Evolutionary conservation across 352 stramenopile genomes (phyloP), one percentile per base, ranked within the genome.

Genomic region (Globisporangium splendens): DNA sequence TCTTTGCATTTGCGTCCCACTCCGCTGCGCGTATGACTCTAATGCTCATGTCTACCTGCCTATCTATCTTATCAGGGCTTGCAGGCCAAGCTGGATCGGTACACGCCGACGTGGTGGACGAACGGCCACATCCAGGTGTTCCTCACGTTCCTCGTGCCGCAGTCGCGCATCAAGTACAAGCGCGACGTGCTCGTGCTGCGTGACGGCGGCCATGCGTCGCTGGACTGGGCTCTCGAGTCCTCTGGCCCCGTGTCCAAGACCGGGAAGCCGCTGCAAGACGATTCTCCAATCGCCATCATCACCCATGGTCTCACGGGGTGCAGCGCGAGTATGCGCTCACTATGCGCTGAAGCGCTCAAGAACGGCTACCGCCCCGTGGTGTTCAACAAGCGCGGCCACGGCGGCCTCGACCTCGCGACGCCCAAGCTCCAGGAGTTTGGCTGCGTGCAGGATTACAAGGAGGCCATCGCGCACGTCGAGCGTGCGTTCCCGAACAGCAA

Each of bases 311-410:
- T 91, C 49, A 88, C 84, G 0, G 77, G 83, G 17, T 86, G 79
- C 64, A 89, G 77, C 58, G 49, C 63, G 28, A 81, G 61, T 54
- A 89, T 88, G 78, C 70, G 73, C 7, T 82, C 72, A 43, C 66
- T 89, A 8, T 90, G 79, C 61, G 75, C 77, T 8, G 79, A 88
- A 47, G 83, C 83, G 14, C 54, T 89, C 22, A 22, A 48, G 2
- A 65, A 75, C 24, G 84, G 84, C 8, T 92, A 89, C 66, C 78
- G 84, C 2, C 82, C 84, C 5, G 84, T 94, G 8, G 84, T 90
- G 20, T 94, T 92, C 56, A 94, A 92, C 65, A 94, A 94, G 69
- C 75, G 84, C 50, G 84, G 84, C 11, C 84, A 94, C 33, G 84
- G 84, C 21, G 80, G 81, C 5, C 46, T 89, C 43, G 63, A 67